Base-by-base conservation (phyloP, 2,329 filamentous ascomycete genomes). In the Aspergillus glaucus region DNA sequence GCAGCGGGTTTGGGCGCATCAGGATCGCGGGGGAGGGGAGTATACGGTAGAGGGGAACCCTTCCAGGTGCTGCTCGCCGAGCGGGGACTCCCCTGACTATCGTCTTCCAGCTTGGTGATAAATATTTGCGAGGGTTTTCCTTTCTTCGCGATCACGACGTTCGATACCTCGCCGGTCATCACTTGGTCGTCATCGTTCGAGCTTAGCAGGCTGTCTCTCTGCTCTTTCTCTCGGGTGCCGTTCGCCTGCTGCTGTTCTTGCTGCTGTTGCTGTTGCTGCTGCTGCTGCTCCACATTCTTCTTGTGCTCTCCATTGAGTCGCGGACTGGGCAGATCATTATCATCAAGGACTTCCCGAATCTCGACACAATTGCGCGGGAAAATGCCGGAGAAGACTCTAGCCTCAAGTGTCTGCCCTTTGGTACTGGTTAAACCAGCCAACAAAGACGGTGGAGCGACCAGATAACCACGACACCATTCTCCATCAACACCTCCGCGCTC, bases 361-460 rank as follows among this genome's bases (percentile, higher is more conserved):
- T 98, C 90, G 50, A 98, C 92, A 61, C 92, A 98, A 67, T 86
- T 93, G 56, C 87, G 81, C 9, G 93, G 93, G 65, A 98, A 98
- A 62, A 98, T 95, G 60, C 93, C 93, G n/a, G 91, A 95, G 67
- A 97, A 98, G 50, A 98, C 93, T 56, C 93, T 84, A 51, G 92
- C 90, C 72, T 97, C 92, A 28, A 97, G 82, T 0, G 91, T 94
- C 69, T 96, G 89, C 43, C 93, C 92, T 67, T 90, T 92, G 61
- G 87, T 84, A 53, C 87, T 92, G 9, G 90, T 97, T 66, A 98
- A 75, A 43, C 92, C 93, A 15, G 93, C 88, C 50, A 98, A 81
- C 65, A 98, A 75, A 59, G 90, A 95, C 17, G 93, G 93, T 46
- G 93, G 92, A 55, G 93, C 90, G 58, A 98, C 87, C 51, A 98